Conservation (phyloP, 768 basidiomycete genomes). For the Pleurotus eryngii region DNA sequence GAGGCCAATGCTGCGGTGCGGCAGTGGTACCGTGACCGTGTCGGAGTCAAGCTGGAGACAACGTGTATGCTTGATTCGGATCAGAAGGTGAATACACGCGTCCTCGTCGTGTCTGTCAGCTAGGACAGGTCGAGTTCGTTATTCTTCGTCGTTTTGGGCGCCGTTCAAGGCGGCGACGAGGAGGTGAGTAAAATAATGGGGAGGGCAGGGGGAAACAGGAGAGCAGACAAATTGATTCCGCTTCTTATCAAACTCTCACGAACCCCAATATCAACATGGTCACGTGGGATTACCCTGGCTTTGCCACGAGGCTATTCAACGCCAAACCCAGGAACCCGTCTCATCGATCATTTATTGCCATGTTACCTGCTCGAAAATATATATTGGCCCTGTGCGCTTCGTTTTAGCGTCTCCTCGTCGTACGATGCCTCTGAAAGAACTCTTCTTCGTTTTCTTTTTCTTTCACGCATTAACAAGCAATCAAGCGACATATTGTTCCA, state of each 20-base stretch:
- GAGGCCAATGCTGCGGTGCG: slow-evolving; percentile 8
- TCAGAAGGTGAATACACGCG: slow-evolving; percentile 1
- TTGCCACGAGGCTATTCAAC: slow-evolving; percentile 9
- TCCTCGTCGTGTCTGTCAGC: not conserved
- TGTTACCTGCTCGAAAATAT: not conserved
- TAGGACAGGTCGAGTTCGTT: not conserved
- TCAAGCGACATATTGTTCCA: not conserved
- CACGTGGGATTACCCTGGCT: slow-evolving; percentile 31
- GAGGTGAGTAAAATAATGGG: slow-evolving; percentile 1
- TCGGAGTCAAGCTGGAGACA: slow-evolving; percentile 5
- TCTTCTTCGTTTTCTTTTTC: not conserved
- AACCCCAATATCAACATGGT: slow-evolving; percentile 36
- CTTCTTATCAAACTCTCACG: slow-evolving; percentile 34
- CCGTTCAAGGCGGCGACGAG: not conserved
- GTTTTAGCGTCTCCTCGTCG: not conserved
- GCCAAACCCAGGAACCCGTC: slow-evolving; percentile 6
- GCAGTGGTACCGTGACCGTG: slow-evolving; percentile 16
- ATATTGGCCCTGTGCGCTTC: not conserved
- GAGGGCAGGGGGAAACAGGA: slow-evolving; percentile 10
- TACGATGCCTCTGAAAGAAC: not conserved
- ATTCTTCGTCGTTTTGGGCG: slow-evolving; percentile 7
- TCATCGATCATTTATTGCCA: slow-evolving; percentile 1
- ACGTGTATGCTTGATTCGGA: slow-evolving; percentile 8
- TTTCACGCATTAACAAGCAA: not conserved
- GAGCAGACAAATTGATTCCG: slow-evolving; percentile 25